Percentiles rank a stretch among this genome's conserved stretches.
These are phyloP conservation scores for Oxalis stricta DNA, from an alignment of 441 rosid species.

Conservation along the genomic window DNA sequence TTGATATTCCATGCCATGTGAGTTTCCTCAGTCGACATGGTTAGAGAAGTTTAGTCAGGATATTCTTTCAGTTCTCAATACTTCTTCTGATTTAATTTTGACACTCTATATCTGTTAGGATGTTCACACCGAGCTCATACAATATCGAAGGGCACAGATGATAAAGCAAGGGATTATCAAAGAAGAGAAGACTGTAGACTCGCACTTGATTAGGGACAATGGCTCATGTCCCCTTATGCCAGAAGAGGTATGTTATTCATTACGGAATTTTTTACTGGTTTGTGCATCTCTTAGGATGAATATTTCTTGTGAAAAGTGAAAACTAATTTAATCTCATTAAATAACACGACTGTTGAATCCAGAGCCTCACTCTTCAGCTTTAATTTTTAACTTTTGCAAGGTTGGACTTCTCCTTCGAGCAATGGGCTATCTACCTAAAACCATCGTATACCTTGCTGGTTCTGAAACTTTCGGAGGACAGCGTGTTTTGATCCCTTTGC, in stretches of 20 bases:
- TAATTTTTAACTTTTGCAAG: constrained; percentile 33
- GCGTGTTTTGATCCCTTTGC: constrained; percentile 77
- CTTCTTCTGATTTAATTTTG: constrained; percentile 16
- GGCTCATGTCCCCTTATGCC: constrained; percentile 98
- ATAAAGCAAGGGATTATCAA: constrained; percentile 61
- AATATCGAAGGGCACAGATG: constrained; percentile 79
- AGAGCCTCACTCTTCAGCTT: not conserved
- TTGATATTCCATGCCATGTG: not conserved
- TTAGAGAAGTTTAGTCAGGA: not conserved
- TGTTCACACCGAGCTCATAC: constrained; percentile 86
- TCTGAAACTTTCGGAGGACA: constrained; percentile 96
- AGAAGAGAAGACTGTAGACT: constrained; percentile 48
- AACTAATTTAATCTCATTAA: too few species aligned
- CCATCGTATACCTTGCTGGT: constrained; percentile 85
- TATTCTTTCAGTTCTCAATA: constrained; percentile 1
- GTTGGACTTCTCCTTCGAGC: constrained; percentile 87
- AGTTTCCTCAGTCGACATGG: not conserved
- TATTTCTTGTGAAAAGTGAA: too few species aligned
- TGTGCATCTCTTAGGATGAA: not conserved
- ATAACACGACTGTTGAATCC: not conserved
- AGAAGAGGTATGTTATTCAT: constrained; percentile 60
- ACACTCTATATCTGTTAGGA: constrained; percentile 36
- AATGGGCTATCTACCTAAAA: constrained; percentile 77
- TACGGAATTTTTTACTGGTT: not conserved
- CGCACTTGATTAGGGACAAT: constrained; percentile 51